Conservation (phyloP, 768 basidiomycete genomes). For the Amanita thiersii region DNA sequence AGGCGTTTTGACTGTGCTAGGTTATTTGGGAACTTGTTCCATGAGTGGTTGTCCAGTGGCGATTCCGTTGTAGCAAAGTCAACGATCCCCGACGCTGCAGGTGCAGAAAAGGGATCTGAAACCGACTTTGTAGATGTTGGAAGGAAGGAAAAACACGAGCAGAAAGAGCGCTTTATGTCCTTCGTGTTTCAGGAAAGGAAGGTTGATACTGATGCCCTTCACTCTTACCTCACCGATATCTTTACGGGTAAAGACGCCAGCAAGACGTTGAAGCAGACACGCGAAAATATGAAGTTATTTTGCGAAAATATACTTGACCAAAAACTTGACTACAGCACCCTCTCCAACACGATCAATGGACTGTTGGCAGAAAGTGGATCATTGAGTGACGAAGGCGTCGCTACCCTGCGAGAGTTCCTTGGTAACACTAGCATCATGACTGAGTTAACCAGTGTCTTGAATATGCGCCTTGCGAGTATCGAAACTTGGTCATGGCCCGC, state of each 20-base stretch:
- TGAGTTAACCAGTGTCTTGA: slow-evolving; percentile 35
- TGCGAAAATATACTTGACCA: slow-evolving; percentile 18
- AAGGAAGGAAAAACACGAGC: slow-evolving; percentile 33
- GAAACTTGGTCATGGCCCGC: slow-evolving; percentile 36
- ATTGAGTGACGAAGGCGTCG: slow-evolving; percentile 30
- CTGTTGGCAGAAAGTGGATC: slow-evolving; percentile 25
- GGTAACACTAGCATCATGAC: slow-evolving; percentile 28
- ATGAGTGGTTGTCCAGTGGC: slow-evolving; percentile 35
- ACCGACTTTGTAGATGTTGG: slow-evolving; percentile 24
- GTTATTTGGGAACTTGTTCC: slow-evolving; percentile 32
- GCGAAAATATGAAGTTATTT: slow-evolving; percentile 20
- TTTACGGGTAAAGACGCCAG: slow-evolving; percentile 25
- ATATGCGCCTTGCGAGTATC: slow-evolving; percentile 34
- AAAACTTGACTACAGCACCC: slow-evolving; percentile 19
- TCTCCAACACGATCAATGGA: slow-evolving; percentile 22
- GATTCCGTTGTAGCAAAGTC: slow-evolving; percentile 23
- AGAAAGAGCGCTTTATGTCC: slow-evolving; percentile 28
- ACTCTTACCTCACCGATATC: slow-evolving; percentile 26
- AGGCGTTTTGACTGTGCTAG: slow-evolving; percentile 31
- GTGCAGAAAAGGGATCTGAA: slow-evolving; percentile 5
- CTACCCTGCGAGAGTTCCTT: slow-evolving; percentile 32
- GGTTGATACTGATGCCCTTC: slow-evolving; percentile 24
- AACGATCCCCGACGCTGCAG: slow-evolving; percentile 6
- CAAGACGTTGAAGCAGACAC: slow-evolving; percentile 21
- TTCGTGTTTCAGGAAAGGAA: slow-evolving; percentile 30